Conservation (phyloP, 805 yeast species). For the Priceomyces haplophilus region DNA sequence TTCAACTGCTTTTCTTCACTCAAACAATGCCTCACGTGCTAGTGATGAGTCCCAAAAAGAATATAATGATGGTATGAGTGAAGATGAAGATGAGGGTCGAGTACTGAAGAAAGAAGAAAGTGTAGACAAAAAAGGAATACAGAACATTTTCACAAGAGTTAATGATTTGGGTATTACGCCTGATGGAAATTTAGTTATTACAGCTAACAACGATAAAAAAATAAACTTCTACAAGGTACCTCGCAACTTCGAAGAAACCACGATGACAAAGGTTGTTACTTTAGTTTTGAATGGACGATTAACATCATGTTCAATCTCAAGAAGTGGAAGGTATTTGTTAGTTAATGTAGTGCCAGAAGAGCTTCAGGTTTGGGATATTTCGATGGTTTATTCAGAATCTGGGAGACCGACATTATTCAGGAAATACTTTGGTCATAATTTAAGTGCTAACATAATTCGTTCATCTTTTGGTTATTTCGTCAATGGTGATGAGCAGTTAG, state of each 20-base stretch:
- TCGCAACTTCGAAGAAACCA: slow-evolving; percentile 28
- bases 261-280: slow-evolving; percentile 39
- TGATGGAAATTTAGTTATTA: slow-evolving; percentile 58
- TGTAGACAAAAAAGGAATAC: slow-evolving; percentile 10
- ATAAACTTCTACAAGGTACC: slow-evolving; percentile 59
- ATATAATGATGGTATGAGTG: slow-evolving; percentile 3
- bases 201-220: slow-evolving; percentile 61
- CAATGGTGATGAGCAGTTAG: slow-evolving; percentile 53
- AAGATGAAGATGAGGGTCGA: slow-evolving; percentile 1
- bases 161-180: slow-evolving; percentile 67
- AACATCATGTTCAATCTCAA: slow-evolving; percentile 62
- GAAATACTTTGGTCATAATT: slow-evolving; percentile 67
- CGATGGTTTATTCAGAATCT: slow-evolving; percentile 16
- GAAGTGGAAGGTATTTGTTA: slow-evolving; percentile 50
- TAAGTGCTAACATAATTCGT: slow-evolving; percentile 65
- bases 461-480: slow-evolving; percentile 70
- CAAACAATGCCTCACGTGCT: slow-evolving; percentile 15
- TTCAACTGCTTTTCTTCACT: slow-evolving; percentile 28
- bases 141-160: slow-evolving; percentile 45
- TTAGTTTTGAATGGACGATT: slow-evolving; percentile 55
- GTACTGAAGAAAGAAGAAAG: slow-evolving; percentile 1
- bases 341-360: slow-evolving; percentile 73
- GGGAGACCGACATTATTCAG: slow-evolving; percentile 50
- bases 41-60: slow-evolving; percentile 13
- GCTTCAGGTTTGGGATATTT: slow-evolving; percentile 76